Base-by-base conservation (phyloP, 2,329 filamentous ascomycete species). In the Fonsecaea nubica region DNA sequence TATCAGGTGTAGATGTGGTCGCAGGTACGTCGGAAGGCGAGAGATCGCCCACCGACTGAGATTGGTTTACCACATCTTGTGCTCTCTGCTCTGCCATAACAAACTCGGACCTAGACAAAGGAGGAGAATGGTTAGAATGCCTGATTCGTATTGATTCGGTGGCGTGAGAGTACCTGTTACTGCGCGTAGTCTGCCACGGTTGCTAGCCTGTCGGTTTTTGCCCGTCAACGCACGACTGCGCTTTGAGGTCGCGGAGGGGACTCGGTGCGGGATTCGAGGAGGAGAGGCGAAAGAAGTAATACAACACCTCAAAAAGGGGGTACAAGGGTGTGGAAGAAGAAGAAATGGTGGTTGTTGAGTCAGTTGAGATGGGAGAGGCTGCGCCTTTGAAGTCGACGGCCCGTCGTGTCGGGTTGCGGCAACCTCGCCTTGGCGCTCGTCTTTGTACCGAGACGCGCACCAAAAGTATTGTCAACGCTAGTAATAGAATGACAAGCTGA, bases 51-150 rank as follows among this genome's bases (percentile, higher is more conserved):
- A 86, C 83, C 86, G 87, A 89, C 87, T 84, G 83, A 83, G 85
- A 83, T 85, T 87, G 83, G 83, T 87, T 87, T 88, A 89, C 87
- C 87, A 88, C 87, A 89, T 89, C 84, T 81, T 87, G 86, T 85
- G 81, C 83, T 77, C 81, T 85, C 85, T 87, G 85, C 86, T 89
- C 87, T 88, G 87, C 87, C 87, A 89, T 89, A 88, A 89, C 87
- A 89, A 86, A 82, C 78, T 81, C 79, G 79, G 81, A 78, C 78
- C 79, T 83, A 85, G 33, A 55, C 9, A 36, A 18, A 12, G 53
- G n/a, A 3, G 8, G 18, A 55, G 3, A 55, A 36, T 18, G 2
- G 33, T 33, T 13, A 55, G 32, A 13, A 5, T 55, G 53, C 10
- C 30, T 36, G 13, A 13, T 18, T n/a, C 30, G 30, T 35, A 35